Conservation (phyloP, 495 filamentous ascomycete species). For the Ascodesmis nigricans region DNA sequence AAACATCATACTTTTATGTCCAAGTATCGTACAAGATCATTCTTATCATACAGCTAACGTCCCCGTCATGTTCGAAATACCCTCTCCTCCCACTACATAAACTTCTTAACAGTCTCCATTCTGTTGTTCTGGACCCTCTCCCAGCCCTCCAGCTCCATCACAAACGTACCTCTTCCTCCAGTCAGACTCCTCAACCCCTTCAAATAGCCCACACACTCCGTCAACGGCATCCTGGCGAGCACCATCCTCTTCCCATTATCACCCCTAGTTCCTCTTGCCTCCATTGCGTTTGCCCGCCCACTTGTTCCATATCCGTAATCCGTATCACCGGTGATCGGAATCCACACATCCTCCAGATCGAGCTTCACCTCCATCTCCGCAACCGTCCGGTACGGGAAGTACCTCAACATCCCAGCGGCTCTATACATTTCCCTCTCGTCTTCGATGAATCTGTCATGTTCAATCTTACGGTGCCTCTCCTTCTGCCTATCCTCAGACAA, state of each 20-base stretch:
- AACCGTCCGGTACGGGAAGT: too few species aligned
- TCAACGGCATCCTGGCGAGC: constrained; percentile 65
- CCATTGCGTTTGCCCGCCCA: constrained; percentile 21
- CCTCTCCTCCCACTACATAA: constrained; percentile 12
- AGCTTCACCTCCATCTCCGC: constrained; percentile 38
- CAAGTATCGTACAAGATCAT: too few species aligned
- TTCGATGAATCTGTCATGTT: too few species aligned
- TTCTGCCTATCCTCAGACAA: constrained; percentile 6
- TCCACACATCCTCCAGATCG: constrained; percentile 48
- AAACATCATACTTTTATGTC: too few species aligned
- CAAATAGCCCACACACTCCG: constrained; percentile 94
- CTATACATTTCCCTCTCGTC: too few species aligned
- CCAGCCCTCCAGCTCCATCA: constrained; percentile 78
- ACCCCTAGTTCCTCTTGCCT: constrained; percentile 20
- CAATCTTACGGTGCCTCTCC: too few species aligned
- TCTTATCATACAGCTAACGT: too few species aligned
- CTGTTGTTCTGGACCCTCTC: constrained; percentile 55
- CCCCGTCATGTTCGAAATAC: too few species aligned
- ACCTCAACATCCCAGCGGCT: too few species aligned
- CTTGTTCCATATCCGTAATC: constrained; percentile 4
- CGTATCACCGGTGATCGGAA: constrained; percentile 2
- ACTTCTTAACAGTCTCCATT: constrained; percentile 13
- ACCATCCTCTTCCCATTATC: constrained; percentile 35
- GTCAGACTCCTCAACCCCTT: constrained; percentile 76
- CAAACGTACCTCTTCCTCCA: constrained; percentile 70